A percentile compares a stretch with the other conserved stretches of the same genome.
Conservation (phyloP, 2,329 filamentous ascomycete species). For the Clonostachys rhizophaga region DNA sequence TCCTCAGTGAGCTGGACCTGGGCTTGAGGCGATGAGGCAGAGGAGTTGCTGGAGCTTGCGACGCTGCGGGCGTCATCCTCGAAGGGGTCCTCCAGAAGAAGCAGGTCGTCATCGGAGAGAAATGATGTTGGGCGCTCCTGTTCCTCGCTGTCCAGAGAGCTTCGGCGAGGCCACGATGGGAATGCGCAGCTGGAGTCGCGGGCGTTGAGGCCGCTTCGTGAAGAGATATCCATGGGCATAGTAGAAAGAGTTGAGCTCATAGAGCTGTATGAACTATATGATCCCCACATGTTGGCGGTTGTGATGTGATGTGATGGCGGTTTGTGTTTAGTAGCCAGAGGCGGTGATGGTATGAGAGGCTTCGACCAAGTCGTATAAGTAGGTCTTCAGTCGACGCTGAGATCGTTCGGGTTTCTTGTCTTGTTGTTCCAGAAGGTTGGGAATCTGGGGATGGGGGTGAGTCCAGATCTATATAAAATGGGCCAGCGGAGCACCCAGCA, state of each 20-base stretch:
- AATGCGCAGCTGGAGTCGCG: conserved; percentile 46
- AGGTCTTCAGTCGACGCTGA: neutral
- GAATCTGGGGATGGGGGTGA: neutral
- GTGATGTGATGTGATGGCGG: conserved; percentile 9
- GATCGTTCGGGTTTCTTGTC: too few relatives aligned
- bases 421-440: neutral
- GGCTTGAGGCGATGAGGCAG: conserved; percentile 27
- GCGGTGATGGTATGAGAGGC: conserved; percentile 1
- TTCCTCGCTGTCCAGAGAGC: conserved; percentile 38
- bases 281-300: conserved; percentile 30
- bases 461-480: too few relatives aligned
- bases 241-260: conserved; percentile 30
- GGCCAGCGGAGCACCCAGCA: too few relatives aligned
- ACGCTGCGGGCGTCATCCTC: conserved; percentile 31
- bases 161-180: conserved; percentile 53
- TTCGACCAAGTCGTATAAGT: neutral
- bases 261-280: conserved; percentile 46
- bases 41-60: conserved; percentile 37
- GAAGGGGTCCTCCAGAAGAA: conserved; percentile 3
- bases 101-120: conserved; percentile 61
- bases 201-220: conserved; percentile 28
- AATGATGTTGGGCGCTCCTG: conserved; percentile 45
- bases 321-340: conserved; percentile 10
- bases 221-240: conserved; percentile 40
- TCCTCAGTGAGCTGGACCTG: conserved; percentile 30